phyloP scores from a whole-genome alignment of 768 basidiomycete species.

The Boletus reticuloceps region DNA sequence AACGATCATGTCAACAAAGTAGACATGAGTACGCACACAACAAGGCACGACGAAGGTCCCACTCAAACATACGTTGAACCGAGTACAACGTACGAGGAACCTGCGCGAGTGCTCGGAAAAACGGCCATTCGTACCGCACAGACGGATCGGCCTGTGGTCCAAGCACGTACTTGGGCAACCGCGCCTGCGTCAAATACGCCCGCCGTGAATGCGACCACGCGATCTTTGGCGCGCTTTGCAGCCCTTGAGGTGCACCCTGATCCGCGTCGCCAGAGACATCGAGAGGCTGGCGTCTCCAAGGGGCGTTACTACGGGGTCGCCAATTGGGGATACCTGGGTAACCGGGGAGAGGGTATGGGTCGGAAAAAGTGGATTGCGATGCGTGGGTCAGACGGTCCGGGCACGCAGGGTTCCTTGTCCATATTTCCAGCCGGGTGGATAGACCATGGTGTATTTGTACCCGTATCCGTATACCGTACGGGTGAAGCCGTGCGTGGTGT shows the following conservation, averaged over 20 bases:
- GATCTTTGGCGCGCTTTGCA: too few relatives aligned
- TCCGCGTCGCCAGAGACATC: too few relatives aligned
- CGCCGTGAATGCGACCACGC: constrained; percentile 4
- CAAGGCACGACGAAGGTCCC: too few relatives aligned
- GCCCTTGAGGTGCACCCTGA: not conserved
- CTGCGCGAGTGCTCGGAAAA: too few relatives aligned
- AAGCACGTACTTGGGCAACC: constrained; percentile 12
- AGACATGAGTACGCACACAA: too few relatives aligned
- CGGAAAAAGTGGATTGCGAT: not conserved
- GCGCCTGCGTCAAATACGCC: constrained; percentile 5
- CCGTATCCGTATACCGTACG: constrained; percentile 4
- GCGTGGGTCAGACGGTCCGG: not conserved
- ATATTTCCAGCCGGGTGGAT: constrained; percentile 5
- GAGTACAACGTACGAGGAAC: too few relatives aligned
- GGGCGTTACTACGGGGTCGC: not conserved
- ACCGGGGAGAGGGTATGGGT: not conserved
- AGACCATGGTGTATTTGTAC: constrained; percentile 7
- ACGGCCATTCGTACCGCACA: too few relatives aligned
- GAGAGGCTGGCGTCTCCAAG: not conserved
- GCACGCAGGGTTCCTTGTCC: not conserved
- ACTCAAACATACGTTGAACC: too few relatives aligned
- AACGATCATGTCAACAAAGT: too few relatives aligned
- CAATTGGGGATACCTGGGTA: not conserved
- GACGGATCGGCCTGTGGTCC: too few relatives aligned
- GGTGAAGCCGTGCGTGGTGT: constrained; percentile 3